Conservation (phyloP, 1,139 yeast genomes). For the Suhomyces coccinellae region DNA sequence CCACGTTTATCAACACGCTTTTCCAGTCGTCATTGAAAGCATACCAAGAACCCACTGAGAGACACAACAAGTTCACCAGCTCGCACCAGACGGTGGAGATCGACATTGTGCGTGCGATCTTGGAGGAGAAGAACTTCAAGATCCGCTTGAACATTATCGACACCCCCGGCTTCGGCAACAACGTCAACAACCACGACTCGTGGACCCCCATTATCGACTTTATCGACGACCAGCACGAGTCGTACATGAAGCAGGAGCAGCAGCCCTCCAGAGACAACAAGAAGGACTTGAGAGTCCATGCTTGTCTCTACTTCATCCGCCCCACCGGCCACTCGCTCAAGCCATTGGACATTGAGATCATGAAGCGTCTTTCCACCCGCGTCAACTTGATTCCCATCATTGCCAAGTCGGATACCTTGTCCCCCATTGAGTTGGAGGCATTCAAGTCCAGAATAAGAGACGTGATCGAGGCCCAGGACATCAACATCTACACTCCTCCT, state of each 20-base stretch:
- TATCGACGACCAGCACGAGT: slow-evolving; percentile 95
- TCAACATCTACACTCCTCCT: slow-evolving; percentile 88
- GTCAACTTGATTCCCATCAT: slow-evolving; percentile 94
- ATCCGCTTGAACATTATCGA: slow-evolving; percentile 86
- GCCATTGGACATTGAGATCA: slow-evolving; percentile 91
- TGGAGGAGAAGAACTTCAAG: slow-evolving; percentile 89
- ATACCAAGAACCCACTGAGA: slow-evolving; percentile 61
- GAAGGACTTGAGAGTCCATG: slow-evolving; percentile 91
- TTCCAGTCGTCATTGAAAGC: slow-evolving; percentile 72
- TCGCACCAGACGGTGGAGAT: slow-evolving; percentile 88
- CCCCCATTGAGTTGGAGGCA: slow-evolving; percentile 74
- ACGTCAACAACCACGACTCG: slow-evolving; percentile 86
- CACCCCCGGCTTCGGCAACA: slow-evolving; percentile 98
- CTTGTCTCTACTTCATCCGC: slow-evolving; percentile 89
- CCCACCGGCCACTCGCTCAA: slow-evolving; percentile 95
- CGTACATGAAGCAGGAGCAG: slow-evolving; percentile 93
- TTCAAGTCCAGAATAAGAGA: slow-evolving; percentile 89
- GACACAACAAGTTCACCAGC: slow-evolving; percentile 64
- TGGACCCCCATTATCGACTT: slow-evolving; percentile 95
- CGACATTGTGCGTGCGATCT: slow-evolving; percentile 82
- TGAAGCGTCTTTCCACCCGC: slow-evolving; percentile 83
- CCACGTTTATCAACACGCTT: slow-evolving; percentile 90
- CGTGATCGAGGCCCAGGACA: slow-evolving; percentile 88
- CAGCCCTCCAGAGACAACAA: slow-evolving; percentile 75
- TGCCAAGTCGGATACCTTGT: slow-evolving; percentile 91